Evolutionary conservation across 441 rosid genomes (phyloP), one percentile per base, ranked within the genome.

Genomic region (Erodium texanum): DNA sequence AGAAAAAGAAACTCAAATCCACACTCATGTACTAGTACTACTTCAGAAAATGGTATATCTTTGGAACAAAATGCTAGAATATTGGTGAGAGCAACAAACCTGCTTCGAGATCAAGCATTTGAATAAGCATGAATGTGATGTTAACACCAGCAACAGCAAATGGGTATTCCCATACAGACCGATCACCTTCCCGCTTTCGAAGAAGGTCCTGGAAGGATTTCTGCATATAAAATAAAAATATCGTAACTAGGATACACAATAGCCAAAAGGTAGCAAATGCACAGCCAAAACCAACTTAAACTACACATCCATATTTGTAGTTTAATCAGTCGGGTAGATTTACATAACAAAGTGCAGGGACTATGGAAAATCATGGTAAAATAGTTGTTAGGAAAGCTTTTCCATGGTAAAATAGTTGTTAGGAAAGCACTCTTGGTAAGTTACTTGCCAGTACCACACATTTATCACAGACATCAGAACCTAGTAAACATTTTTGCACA

Each of bases 101-200:
- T 50, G 58, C 58, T 50, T 50, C 58, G 3, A 50, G 58, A 50
- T 50, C 58, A 50, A 50, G 58, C 58, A 50, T 50, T 16, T 50
- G 58, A 50, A 50, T 50, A n/a, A 50, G 58, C 58, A 50, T 50
- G 58, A 50, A 50, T 16, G 58, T 50, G 58, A 50, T 50, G 58
- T 48, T 48, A 3, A 48, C 54, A 48, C 54, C 54, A 15, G 54
- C 54, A 2, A 48, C 54, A 48, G 54, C 19, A 50, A 50, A 50
- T 50, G 58, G 58, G 58, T 50, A 50, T 20, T 50, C 58, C 58
- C 58, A 50, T 1, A 50, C 58, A 0, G 58, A 50, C 19, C 58
- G 58, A 50, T 50, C 58, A 50, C 58, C 58, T 50, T 50, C 58
- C 58, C 20, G 19, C 58, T 50, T 50, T 50, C 20, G 19, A 50